Conservation (phyloP, 768 basidiomycete species). For the Suillus paluster region DNA sequence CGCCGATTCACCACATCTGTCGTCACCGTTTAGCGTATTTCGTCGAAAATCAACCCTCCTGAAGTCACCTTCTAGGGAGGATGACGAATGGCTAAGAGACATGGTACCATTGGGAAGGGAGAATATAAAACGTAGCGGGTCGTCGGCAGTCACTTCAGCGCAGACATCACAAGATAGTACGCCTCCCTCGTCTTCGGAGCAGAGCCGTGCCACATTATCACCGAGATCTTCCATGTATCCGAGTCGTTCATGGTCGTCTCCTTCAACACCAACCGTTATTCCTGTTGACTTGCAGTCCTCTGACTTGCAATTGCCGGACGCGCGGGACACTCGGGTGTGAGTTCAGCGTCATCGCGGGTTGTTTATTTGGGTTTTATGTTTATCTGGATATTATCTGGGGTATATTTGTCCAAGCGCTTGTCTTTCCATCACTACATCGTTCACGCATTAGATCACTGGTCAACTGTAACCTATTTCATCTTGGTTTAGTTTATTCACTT, state of each 20-base stretch:
- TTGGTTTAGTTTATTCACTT: not conserved
- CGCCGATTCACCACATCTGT: conserved; percentile 56
- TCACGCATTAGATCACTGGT: not conserved
- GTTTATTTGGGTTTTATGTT: not conserved
- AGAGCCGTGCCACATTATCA: conserved; percentile 13
- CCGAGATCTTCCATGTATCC: conserved; percentile 23
- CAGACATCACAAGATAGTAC: conserved; percentile 18
- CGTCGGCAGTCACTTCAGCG: not conserved
- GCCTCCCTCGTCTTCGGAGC: conserved; percentile 26
- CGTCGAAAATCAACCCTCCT: conserved; percentile 39
- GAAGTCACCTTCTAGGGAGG: conserved; percentile 49
- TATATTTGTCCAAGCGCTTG: not conserved
- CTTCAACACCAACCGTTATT: not conserved
- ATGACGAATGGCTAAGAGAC: conserved; percentile 68
- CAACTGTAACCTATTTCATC: conserved; percentile 18
- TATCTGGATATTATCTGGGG: too few relatives aligned
- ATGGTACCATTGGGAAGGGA: conserved; percentile 48
- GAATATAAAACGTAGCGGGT: not conserved
- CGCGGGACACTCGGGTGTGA: not conserved
- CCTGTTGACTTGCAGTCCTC: not conserved
- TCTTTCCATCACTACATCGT: not conserved
- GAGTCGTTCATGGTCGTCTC: conserved; percentile 29
- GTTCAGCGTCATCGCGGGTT: not conserved
- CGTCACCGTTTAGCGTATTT: conserved; percentile 54
- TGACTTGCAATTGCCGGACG: not conserved